A percentile compares a stretch with the other conserved stretches of the same genome.
Conservation (phyloP, 805 yeast genomes). For the Yamadazyma phyllophila region DNA sequence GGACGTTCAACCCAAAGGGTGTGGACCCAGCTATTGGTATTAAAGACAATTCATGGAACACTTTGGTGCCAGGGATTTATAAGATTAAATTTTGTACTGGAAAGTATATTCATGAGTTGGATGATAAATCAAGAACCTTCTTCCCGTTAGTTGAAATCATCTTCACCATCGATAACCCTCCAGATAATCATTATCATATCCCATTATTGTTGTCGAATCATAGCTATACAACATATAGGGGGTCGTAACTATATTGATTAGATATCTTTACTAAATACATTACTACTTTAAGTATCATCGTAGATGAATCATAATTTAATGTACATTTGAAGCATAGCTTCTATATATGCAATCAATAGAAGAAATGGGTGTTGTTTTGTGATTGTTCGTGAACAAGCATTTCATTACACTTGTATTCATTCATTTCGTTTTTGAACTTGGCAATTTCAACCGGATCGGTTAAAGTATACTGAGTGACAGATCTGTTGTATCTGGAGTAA, state of each 20-base stretch:
- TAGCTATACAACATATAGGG: conserved; percentile 89
- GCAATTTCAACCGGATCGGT: conserved; percentile 51
- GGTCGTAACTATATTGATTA: conserved; percentile 43
- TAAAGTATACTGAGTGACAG: conserved; percentile 49
- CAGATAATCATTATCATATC: conserved; percentile 83
- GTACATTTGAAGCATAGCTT: conserved; percentile 1
- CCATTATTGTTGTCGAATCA: conserved; percentile 82
- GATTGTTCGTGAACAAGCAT: conserved; percentile 70
- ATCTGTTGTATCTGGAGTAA: conserved; percentile 55
- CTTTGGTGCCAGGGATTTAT: conserved; percentile 61
- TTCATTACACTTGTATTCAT: conserved; percentile 57
- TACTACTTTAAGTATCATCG: too few species aligned
- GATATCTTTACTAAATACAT: too few species aligned
- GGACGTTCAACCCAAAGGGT: conserved; percentile 55
- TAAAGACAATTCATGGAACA: conserved; percentile 36
- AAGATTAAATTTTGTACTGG: conserved; percentile 76
- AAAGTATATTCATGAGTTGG: conserved; percentile 49
- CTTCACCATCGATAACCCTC: conserved; percentile 64
- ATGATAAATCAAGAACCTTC: conserved; percentile 50
- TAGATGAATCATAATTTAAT: background rate
- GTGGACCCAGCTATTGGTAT: conserved; percentile 16
- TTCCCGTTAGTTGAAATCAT: conserved; percentile 86
- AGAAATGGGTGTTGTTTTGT: conserved; percentile 62
- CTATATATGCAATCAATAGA: conserved; percentile 32
- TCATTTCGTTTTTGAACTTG: conserved; percentile 62